These are phyloP conservation scores for Pleurotus eryngii DNA, from an alignment of 768 basidiomycete genomes.

Conservation along the genomic window DNA sequence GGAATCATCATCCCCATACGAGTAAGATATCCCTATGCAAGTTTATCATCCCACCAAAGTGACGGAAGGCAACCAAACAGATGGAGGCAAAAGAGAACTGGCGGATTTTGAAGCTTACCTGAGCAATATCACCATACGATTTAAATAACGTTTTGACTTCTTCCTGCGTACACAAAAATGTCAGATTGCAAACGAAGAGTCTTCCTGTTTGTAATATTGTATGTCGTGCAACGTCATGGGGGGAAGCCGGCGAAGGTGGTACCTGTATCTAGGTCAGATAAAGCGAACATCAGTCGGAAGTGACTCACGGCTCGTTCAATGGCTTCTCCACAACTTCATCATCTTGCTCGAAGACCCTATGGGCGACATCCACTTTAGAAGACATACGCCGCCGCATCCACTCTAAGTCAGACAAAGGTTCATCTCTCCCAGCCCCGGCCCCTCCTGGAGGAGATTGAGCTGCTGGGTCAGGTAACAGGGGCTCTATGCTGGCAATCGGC, in stretches of 20 bases:
- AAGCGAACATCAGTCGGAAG: not conserved
- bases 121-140: constrained; percentile 67
- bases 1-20: constrained; percentile 33
- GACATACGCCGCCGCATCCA: constrained; percentile 72
- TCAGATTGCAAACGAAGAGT: constrained; percentile 92
- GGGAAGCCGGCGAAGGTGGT: constrained; percentile 1
- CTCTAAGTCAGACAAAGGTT: constrained; percentile 61
- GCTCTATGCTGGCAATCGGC: not conserved
- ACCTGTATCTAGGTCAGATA: not conserved
- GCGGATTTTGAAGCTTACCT: constrained; percentile 49
- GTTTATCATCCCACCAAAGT: constrained; percentile 12
- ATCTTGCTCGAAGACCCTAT: constrained; percentile 58
- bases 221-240: constrained; percentile 35
- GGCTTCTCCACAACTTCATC: constrained; percentile 34
- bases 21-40: constrained; percentile 17
- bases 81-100: constrained; percentile 5
- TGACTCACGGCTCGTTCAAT: not conserved
- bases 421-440: constrained; percentile 23
- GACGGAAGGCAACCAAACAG: constrained; percentile 3
- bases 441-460: constrained; percentile 5
- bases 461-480: not conserved
- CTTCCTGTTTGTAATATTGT: constrained; percentile 74
- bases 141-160: constrained; percentile 67
- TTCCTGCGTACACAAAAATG: constrained; percentile 74
- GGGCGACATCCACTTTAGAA: constrained; percentile 31